Base-by-base conservation (phyloP, 2,329 filamentous ascomycete genomes). In the Cordyceps cateniannulata region DNA sequence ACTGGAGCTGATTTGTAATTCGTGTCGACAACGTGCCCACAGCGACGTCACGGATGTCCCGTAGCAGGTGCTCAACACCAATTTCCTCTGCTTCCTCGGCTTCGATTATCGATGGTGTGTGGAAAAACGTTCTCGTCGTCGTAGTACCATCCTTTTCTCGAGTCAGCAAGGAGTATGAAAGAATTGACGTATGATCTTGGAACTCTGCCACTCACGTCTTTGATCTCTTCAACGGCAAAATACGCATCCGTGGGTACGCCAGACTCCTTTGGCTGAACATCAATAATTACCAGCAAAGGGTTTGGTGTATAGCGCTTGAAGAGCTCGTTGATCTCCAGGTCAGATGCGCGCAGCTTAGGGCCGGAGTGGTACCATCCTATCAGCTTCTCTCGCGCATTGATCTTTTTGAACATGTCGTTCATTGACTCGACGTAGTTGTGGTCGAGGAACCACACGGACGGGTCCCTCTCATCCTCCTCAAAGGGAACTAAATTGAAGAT, bases 381-480 rank as follows among this genome's bases (percentile, higher is more conserved):
- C 75, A 99, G 84, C 86, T 98, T 98, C 81, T 99, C 95, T 65
- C 91, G 84, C 63, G 95, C 95, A 80, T 99, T 99, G 82, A 99
- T 93, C 80, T 98, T 98, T 83, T 99, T 99, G 85, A 99, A 99
- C 95, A 99, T 99, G 77, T 98, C 95, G 79, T 95, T 96, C 95
- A 99, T 99, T 69, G 89, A 91, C 78, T 99, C 95, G 76, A 99
- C 90, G 72, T 97, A 99, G 84, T 98, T 98, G 83, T 99, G 95
- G 75, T 99, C 95, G 66, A 99, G 79, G 75, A 98, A 99, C 95
- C 95, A 99, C 73, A 99, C 95, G 40, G 93, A 96, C 3, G 93
- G 93, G 73, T 99, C 93, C 78, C 96, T 96, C 71, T 97, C 95
- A 75, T 99, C 95, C 79, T 99, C 95, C 77, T 99, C 95, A 72